Evolutionary conservation across 2,329 filamentous ascomycete species (phyloP), one percentile per base, ranked within the genome.

Genomic region (Alternaria viburni): DNA sequence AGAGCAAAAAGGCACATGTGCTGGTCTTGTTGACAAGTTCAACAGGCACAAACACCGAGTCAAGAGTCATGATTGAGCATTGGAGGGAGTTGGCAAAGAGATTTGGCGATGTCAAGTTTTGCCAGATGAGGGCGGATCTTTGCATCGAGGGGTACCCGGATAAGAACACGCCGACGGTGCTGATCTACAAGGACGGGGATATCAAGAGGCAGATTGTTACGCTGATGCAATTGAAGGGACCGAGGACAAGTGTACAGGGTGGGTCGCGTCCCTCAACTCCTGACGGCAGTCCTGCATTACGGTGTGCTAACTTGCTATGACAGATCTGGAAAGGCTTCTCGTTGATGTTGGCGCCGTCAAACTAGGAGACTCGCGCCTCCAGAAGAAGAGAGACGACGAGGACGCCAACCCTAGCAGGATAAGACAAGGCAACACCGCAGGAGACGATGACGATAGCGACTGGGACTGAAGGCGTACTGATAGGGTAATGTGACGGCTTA

Each of bases 131-230:
- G 71, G 96, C 90, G 7, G 90, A 93, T 76, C 89, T 97, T 82
- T 97, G 96, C 61, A 97, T 99, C 71, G 96, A 98, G 79, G 93
- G 93, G 44, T 99, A 99, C 80, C 96, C 96, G 2, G 96, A 98
- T 74, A 87, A 88, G 61, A 99, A 99, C 79, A 97, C 93, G 61
- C 96, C 96, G 2, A 99, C 96, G 0, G 93, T 99, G 36, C 78
- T 99, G 66, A 88, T 97, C 0, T 99, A 99, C 82, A 91, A 90
- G 77, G 93, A 97, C 73, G 93, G 93, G 17, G 93, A 99, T 77
- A 97, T 99, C 69, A 89, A 90, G 77, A 93, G 89, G 82, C 96
- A 99, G 81, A 82, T 97, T 55, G 91, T 99, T n/a, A 98, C 95
- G 5, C 82, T 99, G 68, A 87, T 88, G 73, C 92, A 93, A 57